Evolutionary conservation across 2,329 filamentous ascomycete genomes (phyloP), one percentile per base, ranked within the genome.

Genomic region (Cytospora paraplurivora): DNA sequence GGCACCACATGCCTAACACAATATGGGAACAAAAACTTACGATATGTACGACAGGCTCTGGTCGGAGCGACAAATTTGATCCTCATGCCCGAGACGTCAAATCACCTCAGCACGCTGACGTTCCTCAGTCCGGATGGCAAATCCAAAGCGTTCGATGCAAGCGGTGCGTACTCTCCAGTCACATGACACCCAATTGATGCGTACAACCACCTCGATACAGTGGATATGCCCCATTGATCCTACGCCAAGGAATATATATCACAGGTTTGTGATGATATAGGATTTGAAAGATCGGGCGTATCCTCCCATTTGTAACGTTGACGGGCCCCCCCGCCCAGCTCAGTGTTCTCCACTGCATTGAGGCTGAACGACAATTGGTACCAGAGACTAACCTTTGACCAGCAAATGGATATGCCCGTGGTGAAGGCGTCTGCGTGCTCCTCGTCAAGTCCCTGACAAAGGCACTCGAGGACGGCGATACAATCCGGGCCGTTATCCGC

Each of bases 371-470:
- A 27, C 27, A 27, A 17, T 15, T 15, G 4, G 49, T 27, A 51
- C 27, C 27, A 13, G 13, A 11, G 3, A 53, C 58, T 53, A 32
- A 60, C 52, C 17, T 10, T 32, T 35, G 50, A 21, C 17, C 54
- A 57, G 60, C 79, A 0, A 75, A 82, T 59, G 84, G 84, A 0
- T 86, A 85, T 66, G 81, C 75, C 1, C 75, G 83, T 15, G 83
- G 82, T 2, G 83, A 86, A 65, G 83, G 82, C 3, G 68, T 80
- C 17, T 78, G 74, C 0, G 74, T 76, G 3, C 44, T 86, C 0
- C 64, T 84, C 1, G 66, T 85, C 4, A 56, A 62, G 38, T 34
- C 38, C 15, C 52, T 62, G 13, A 34, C 33, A n/a, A 47, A 58
- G 10, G 57, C 57, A 6, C 49, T 65, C n/a, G 41, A 51, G 17